phyloP scores from a whole-genome alignment of 441 rosid genomes.

The Erodium moschatum region DNA sequence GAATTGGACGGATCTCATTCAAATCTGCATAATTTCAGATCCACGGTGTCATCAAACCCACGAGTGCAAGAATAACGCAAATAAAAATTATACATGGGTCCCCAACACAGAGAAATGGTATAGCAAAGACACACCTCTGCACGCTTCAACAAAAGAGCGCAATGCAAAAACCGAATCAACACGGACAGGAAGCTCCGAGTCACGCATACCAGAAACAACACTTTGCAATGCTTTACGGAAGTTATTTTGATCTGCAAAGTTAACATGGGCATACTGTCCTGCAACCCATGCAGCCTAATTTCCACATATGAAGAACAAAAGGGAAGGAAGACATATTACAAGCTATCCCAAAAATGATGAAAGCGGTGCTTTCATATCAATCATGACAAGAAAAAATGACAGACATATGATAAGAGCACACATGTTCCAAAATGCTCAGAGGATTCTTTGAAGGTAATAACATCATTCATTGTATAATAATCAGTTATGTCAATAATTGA shows the following conservation, averaged over 20 bases:
- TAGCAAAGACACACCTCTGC: constrained; percentile 43
- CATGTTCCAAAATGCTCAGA: background rate
- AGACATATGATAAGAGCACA: no score
- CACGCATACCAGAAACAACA: constrained; percentile 89
- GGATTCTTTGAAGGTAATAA: background rate
- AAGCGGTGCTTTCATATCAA: background rate
- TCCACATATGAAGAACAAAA: constrained; percentile 20
- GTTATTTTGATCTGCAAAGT: constrained; percentile 71
- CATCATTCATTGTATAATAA: no score
- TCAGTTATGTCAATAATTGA: background rate
- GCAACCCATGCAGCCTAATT: constrained; percentile 98
- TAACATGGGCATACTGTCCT: constrained; percentile 87
- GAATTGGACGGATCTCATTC: constrained; percentile 88
- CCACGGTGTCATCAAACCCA: no score
- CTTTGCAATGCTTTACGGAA: constrained; percentile 74
- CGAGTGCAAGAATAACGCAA: no score
- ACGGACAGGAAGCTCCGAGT: constrained; percentile 95
- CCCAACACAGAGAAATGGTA: background rate
- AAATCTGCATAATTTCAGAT: constrained; percentile 48
- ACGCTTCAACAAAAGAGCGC: constrained; percentile 91
- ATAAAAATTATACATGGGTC: background rate
- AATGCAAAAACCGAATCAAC: constrained; percentile 95
- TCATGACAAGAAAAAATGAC: background rate
- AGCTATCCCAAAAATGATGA: background rate
- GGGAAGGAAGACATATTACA: background rate